These are phyloP conservation scores for Vanrija sp. DNA, from an alignment of 1,284 basidiomycete genomes.

Conservation along the genomic window DNA sequence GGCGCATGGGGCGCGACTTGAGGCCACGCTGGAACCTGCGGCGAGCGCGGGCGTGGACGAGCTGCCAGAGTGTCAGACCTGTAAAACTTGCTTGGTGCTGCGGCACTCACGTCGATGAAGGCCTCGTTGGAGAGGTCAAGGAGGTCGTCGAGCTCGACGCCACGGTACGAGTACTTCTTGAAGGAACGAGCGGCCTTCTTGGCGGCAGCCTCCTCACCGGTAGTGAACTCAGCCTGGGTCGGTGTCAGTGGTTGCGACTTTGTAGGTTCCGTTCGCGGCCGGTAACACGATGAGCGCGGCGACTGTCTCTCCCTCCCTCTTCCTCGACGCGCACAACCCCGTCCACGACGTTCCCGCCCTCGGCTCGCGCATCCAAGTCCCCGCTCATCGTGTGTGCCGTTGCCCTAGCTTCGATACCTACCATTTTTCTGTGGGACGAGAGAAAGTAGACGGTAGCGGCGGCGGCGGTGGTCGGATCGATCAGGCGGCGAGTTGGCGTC, in stretches of 20 bases:
- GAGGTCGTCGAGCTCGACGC: constrained; percentile 94
- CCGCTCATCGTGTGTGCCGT: background rate
- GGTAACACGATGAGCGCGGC: background rate
- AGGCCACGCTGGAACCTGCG: constrained; percentile 98
- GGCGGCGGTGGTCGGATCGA: background rate
- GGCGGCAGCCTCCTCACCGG: constrained; percentile 82
- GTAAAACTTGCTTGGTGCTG: background rate
- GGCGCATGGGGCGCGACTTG: constrained; percentile 96
- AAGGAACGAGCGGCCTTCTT: constrained; percentile 97
- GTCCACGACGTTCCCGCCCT: too few relatives aligned
- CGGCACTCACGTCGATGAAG: constrained; percentile 51
- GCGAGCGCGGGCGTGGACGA: constrained; percentile 97
- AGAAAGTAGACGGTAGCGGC: background rate
- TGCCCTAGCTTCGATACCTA: background rate
- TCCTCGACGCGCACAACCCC: background rate
- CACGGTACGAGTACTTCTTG: constrained; percentile 98
- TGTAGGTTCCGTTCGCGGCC: background rate
- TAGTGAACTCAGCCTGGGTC: constrained; percentile 59
- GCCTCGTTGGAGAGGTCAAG: constrained; percentile 94
- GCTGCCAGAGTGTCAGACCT: constrained; percentile 55
- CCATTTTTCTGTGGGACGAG: constrained; percentile 10
- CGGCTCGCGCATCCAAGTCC: too few relatives aligned
- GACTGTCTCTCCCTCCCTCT: background rate
- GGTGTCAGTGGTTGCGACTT: background rate
- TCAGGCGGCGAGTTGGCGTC: constrained; percentile 1